Evolutionary conservation across 2,329 filamentous ascomycete genomes (phyloP).

Genomic region (Arthrobotrys pseudoclavata): DNA sequence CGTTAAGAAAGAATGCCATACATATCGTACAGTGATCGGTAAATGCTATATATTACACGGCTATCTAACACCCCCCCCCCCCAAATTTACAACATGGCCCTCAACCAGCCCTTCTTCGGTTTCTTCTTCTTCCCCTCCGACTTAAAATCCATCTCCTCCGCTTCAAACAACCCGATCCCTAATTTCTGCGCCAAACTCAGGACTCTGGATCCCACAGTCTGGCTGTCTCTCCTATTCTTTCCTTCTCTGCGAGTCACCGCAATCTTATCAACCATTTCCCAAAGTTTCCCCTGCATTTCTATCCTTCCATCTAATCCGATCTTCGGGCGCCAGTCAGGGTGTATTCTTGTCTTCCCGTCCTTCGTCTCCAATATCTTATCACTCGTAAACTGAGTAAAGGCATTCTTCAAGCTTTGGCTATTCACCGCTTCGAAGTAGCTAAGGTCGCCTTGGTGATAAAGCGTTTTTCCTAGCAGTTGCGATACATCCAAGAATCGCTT

Average conservation of each 20-base stretch:
- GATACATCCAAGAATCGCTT: slow-evolving; percentile 84
- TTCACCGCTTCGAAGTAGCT: slow-evolving; percentile 99
- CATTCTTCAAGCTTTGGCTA: slow-evolving; percentile 96
- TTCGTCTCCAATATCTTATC: slow-evolving; percentile 88
- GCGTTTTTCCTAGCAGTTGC: slow-evolving; percentile 91
- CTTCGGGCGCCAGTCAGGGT: slow-evolving; percentile 79
- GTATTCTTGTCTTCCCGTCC: slow-evolving; percentile 72
- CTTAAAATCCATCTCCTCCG: slow-evolving; percentile 65
- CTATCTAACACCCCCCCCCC: slow-evolving; percentile 1
- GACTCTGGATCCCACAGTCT: slow-evolving; percentile 86
- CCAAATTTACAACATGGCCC: slow-evolving; percentile 44
- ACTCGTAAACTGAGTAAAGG: slow-evolving; percentile 87
- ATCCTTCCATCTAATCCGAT: slow-evolving; percentile 77
- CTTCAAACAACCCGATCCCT: slow-evolving; percentile 78
- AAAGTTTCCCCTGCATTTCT: slow-evolving; percentile 80
- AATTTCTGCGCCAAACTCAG: slow-evolving; percentile 81
- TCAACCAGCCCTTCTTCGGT: slow-evolving; percentile 55
- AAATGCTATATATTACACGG: slow-evolving; percentile 44
- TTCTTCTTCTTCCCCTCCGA: slow-evolving; percentile 52
- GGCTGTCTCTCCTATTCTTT: slow-evolving; percentile 94
- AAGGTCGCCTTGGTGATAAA: slow-evolving; percentile 97
- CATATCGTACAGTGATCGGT: slow-evolving; percentile 42
- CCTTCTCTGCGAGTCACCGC: slow-evolving; percentile 86
- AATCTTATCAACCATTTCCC: slow-evolving; percentile 92
- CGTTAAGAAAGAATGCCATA: slow-evolving; percentile 14